Evolutionary conservation across 306 rosid species (phyloP), one percentile per base, ranked within the genome.

Genomic region (Medicago truncatula): DNA sequence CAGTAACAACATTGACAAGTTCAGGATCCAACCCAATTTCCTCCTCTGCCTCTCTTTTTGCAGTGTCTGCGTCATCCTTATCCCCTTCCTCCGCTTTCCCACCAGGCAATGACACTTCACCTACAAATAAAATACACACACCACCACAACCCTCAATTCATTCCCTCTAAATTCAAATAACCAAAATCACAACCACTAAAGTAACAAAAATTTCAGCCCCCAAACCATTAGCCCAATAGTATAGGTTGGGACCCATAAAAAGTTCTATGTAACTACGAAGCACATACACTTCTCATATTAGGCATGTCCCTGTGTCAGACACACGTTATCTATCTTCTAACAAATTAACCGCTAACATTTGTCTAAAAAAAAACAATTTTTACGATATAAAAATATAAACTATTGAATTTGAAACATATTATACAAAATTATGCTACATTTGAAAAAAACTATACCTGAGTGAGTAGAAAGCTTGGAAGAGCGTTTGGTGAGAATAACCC

Each of bases 101-200:
- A 74, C 98, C 98, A 0, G 98, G 98, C 89, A 95, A 87, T 13
- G 98, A 80, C 75, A 95, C 87, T 80, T 95, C 98, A 76, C 97
- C 98, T 95, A 90, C 77, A 83, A 40, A 41, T 28, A 3, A 28
- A 3, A 69, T 28, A 15, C 3, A 61, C 8, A 77, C 53, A 54
- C 40, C 53, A 54, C 28, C 63, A 46, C 56, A 65, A 25, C 60
- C 54, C 46, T 52, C n/a, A 57, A 7, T 43, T 40, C 52, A 28
- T 40, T 31, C 75, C 56, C 56, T 6, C 3, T 50, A 50, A 15
- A 77, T 59, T 73, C 57, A 49, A 58, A 65, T 9, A 47, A 50
- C 43, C 77, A 0, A 44, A 65, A 54, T 56, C 43, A 6, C 34
- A 76, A 69, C 38, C 60, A 21, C 34, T 38, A 1, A 28, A 25